Evolutionary conservation across 2,329 filamentous ascomycete species (phyloP).

Genomic region (Eutypella sp.): DNA sequence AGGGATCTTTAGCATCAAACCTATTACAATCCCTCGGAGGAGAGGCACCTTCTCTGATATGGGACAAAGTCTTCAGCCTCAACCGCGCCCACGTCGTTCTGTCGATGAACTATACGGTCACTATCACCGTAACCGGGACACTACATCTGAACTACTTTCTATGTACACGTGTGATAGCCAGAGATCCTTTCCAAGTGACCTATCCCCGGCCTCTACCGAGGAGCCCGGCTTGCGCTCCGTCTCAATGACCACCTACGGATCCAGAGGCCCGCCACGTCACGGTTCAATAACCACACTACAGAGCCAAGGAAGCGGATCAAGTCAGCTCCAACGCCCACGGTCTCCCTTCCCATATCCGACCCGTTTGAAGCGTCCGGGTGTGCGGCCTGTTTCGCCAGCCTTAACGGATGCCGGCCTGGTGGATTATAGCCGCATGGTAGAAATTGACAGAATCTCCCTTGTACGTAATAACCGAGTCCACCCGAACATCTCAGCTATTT

Average conservation of each 20-base stretch:
- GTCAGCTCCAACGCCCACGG: constrained; percentile 45
- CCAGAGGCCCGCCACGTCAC: constrained; percentile 40
- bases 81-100: constrained; percentile 25
- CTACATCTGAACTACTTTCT: constrained; percentile 50
- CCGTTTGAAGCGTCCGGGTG: constrained; percentile 49
- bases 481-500: neutral
- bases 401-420: constrained; percentile 41
- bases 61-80: constrained; percentile 17
- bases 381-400: constrained; percentile 45
- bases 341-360: constrained; percentile 57
- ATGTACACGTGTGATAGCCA: constrained; percentile 50
- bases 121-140: constrained; percentile 45
- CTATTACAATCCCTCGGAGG: constrained; percentile 27
- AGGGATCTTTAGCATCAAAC: constrained; percentile 53
- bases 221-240: constrained; percentile 44
- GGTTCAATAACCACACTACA: constrained; percentile 44
- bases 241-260: constrained; percentile 50
- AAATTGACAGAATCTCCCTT: constrained; percentile 42
- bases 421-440: constrained; percentile 47
- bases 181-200: constrained; percentile 37
- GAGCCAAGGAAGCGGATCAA: constrained; percentile 36
- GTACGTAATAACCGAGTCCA: constrained; percentile 29
- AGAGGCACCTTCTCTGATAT: constrained; percentile 26
- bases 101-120: constrained; percentile 27
- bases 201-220: constrained; percentile 36